Base-by-base conservation (phyloP, 1,139 yeast species). In the Saccharomyces hybrid region DNA sequence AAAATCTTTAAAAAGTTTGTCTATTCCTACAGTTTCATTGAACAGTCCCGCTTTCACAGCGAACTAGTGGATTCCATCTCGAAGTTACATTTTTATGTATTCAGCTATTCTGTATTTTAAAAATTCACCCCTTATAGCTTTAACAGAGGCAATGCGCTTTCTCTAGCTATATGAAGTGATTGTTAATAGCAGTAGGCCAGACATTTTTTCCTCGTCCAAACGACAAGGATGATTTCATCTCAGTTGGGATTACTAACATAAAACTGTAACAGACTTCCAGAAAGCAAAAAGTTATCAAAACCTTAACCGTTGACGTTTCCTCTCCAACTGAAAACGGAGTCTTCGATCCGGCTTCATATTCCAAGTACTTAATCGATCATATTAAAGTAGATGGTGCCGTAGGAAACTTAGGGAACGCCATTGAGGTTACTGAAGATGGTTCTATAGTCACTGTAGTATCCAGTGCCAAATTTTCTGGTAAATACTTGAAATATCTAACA, bases 401-500 rank as follows among this genome's bases (percentile, higher is more conserved):
- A 72, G 96, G 97, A 76, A 86, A 88, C 88, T 86, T 91, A 74
- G 96, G 96, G 78, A 91, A 88, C 73, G 86, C 84, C 73, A 84
- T 91, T 81, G 79, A 90, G 62, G 88, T 91, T 69, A 78, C 90
- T 71, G 95, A 88, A 74, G 79, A 80, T 77, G 81, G 82, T 78
- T 79, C 82, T 76, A 75, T 81, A 71, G 88, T 88, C 73, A 83
- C 90, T 70, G 86, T 89, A 77, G 88, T 85, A 65, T 81, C 97
- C 66, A 82, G 84, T 80, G 79, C 95, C 78, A 85, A 88, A 80
- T 90, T 91, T 90, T 89, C 97, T 69, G 98, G 98, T 80, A 90
- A 93, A 82, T 91, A 91, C 95, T 86, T 89, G 78, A 90, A 91
- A 84, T 91, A 90, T 91, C 82, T 90, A 76, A 87, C 97, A 74